Evolutionary conservation across 768 basidiomycete species (phyloP).

Genomic region (Mycena belliarum): DNA sequence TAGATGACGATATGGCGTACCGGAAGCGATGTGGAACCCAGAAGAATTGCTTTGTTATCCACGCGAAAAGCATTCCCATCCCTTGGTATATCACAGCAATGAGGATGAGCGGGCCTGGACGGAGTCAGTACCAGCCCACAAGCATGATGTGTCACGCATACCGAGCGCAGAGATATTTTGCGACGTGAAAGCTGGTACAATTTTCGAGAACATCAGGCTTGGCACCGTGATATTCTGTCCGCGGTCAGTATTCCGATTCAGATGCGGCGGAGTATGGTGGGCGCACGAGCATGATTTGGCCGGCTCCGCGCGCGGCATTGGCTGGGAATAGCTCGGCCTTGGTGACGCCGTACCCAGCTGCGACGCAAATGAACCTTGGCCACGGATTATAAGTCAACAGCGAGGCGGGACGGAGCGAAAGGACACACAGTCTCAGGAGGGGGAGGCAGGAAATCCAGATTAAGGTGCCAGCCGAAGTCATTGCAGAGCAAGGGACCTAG

Average conservation of each 20-base stretch:
- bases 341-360: conserved; percentile 57
- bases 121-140: neutral
- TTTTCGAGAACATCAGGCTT: conserved; percentile 69
- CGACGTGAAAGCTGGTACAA: conserved; percentile 63
- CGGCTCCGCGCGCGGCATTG: conserved; percentile 57
- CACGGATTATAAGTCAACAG: neutral
- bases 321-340: conserved; percentile 62
- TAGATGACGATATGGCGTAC: conserved; percentile 30
- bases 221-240: conserved; percentile 59
- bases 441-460: conserved; percentile 68
- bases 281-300: conserved; percentile 58
- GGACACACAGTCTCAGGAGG: conserved; percentile 57
- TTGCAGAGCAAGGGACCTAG: neutral
- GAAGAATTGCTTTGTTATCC: conserved; percentile 59
- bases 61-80: conserved; percentile 55
- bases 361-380: conserved; percentile 39
- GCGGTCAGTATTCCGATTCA: neutral
- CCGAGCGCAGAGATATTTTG: conserved; percentile 59
- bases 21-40: conserved; percentile 81
- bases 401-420: neutral
- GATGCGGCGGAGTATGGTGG: no score
- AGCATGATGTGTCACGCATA: conserved; percentile 24
- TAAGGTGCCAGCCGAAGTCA: conserved; percentile 44
- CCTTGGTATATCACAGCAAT: conserved; percentile 61
- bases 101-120: conserved; percentile 60